Evolutionary conservation across 2,329 filamentous ascomycete species (phyloP).

Genomic region (Pseudogymnoascus sp.): DNA sequence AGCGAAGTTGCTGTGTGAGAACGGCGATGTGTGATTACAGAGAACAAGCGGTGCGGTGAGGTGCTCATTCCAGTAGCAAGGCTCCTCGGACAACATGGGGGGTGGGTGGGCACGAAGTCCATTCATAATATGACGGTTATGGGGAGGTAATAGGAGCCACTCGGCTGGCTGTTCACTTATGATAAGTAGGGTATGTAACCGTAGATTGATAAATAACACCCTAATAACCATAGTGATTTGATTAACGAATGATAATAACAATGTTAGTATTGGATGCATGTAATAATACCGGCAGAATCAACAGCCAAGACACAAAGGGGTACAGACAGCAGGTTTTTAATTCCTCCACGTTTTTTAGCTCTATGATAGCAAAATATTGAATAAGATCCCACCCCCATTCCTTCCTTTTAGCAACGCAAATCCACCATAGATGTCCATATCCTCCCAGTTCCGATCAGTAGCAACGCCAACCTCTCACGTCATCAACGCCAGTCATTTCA

Average conservation of each 20-base stretch:
- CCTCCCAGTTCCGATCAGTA: background rate
- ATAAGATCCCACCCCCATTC: background rate
- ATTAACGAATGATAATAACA: background rate
- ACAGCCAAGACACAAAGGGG: background rate
- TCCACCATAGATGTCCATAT: background rate
- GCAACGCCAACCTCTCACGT: background rate
- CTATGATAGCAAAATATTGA: constrained; percentile 1
- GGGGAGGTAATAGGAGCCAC: background rate
- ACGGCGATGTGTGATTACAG: background rate
- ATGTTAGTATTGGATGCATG: no score
- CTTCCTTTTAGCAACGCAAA: background rate
- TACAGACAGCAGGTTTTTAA: background rate
- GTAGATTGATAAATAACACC: background rate
- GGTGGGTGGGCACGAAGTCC: background rate
- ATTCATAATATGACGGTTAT: background rate
- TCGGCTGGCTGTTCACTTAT: background rate
- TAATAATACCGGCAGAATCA: no score
- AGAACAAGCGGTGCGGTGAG: background rate
- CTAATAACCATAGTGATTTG: background rate
- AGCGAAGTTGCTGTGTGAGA: background rate
- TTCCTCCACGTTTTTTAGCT: background rate
- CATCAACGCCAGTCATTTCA: background rate
- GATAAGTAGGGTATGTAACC: background rate
- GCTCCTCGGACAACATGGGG: background rate
- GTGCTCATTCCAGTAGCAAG: background rate